Evolutionary conservation across 495 filamentous ascomycete genomes (phyloP).

Genomic region (Lepraria neglecta): DNA sequence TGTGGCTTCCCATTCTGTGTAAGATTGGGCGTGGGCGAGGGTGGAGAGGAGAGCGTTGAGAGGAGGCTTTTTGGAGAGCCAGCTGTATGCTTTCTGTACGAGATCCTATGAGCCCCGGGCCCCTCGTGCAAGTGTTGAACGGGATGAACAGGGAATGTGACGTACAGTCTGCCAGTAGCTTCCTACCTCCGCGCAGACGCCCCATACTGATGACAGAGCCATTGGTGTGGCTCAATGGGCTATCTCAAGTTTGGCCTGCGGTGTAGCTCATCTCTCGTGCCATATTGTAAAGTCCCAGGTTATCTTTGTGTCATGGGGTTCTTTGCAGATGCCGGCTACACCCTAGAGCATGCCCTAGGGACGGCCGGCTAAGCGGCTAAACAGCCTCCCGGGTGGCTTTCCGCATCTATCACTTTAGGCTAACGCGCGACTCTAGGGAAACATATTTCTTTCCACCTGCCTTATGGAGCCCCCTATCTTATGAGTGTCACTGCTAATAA

Average conservation of each 20-base stretch:
- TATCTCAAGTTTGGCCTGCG: slow-evolving; percentile 3
- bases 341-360: no score
- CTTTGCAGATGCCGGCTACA: no score
- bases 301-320: no score
- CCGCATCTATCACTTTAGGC: no score
- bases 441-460: no score
- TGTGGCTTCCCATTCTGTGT: slow-evolving; percentile 77
- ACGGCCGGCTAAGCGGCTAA: no score
- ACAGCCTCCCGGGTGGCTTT: no score
- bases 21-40: slow-evolving; percentile 58
- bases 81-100: slow-evolving; percentile 47
- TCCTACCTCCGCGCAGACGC: slow-evolving; percentile 26
- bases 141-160: background rate
- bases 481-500: no score
- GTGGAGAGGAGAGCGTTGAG: slow-evolving; percentile 49
- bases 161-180: slow-evolving; percentile 28
- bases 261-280: no score
- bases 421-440: no score
- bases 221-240: slow-evolving; percentile 18
- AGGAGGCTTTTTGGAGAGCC: slow-evolving; percentile 49
- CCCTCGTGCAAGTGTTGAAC: background rate
- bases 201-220: slow-evolving; percentile 25
- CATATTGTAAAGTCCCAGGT: no score
- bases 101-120: slow-evolving; percentile 9
- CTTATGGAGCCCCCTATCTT: no score